Conservation (phyloP, 2,329 filamentous ascomycete species). For the Aspergillaceae sp. region DNA sequence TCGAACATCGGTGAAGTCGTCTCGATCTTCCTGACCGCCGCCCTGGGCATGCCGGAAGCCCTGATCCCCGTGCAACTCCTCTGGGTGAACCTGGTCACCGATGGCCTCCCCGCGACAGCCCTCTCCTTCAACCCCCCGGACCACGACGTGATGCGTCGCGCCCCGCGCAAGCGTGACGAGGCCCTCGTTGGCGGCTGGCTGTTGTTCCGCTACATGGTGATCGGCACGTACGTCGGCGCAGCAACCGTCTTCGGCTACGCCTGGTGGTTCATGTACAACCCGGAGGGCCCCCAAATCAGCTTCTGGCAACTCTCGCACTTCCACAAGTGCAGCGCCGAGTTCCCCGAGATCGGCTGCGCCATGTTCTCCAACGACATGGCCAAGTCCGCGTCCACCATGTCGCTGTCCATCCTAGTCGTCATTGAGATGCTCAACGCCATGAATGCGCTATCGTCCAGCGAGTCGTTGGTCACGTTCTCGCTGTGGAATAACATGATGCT, state of each 20-base stretch:
- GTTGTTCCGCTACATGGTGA: slow-evolving; percentile 94
- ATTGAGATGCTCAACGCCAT: slow-evolving; percentile 99
- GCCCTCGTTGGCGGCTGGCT: slow-evolving; percentile 88
- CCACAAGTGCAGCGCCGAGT: slow-evolving; percentile 80
- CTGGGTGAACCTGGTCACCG: slow-evolving; percentile 97
- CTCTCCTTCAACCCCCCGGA: slow-evolving; percentile 98
- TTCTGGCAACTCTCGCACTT: slow-evolving; percentile 88
- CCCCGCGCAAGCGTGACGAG: slow-evolving; percentile 86
- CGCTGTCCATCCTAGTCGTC: slow-evolving; percentile 81
- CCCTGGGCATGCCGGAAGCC: slow-evolving; percentile 93
- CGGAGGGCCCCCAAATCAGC: slow-evolving; percentile 77
- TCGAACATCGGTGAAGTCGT: slow-evolving; percentile 99
- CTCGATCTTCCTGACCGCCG: slow-evolving; percentile 95
- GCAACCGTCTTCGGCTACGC: slow-evolving; percentile 95
- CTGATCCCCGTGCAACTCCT: slow-evolving; percentile 93
- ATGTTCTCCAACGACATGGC: slow-evolving; percentile 85
- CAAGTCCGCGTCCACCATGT: slow-evolving; percentile 86
- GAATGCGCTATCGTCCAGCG: slow-evolving; percentile 92
- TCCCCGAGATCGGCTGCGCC: slow-evolving; percentile 79
- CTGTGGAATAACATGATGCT: slow-evolving; percentile 99
- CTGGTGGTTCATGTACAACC: slow-evolving; percentile 99
- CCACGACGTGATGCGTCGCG: slow-evolving; percentile 91
- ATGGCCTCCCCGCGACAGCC: slow-evolving; percentile 91
- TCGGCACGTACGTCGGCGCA: slow-evolving; percentile 87
- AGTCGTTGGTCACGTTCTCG: slow-evolving; percentile 84